phyloP scores from a whole-genome alignment of 1,284 basidiomycete species.

The Meira nashicola region DNA sequence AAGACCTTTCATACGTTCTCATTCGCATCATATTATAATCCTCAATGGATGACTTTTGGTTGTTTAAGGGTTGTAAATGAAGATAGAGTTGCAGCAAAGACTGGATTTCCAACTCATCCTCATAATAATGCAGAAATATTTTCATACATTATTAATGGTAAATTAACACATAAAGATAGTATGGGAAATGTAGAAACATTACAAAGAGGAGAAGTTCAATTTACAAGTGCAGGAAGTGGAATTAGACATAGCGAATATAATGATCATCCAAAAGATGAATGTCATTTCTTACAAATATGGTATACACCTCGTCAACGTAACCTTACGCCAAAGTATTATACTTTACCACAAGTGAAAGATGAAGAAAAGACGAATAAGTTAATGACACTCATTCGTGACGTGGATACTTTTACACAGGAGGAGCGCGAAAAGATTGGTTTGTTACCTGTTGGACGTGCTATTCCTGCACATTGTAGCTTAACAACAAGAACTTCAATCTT shows the following conservation, averaged over 20 bases:
- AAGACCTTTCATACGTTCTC: slow-evolving; percentile 56
- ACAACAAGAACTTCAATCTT: slow-evolving; percentile 31
- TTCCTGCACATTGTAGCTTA: slow-evolving; percentile 28
- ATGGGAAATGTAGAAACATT: slow-evolving; percentile 85
- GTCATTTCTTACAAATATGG: slow-evolving; percentile 40
- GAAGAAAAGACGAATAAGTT: slow-evolving; percentile 27
- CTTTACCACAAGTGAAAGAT: slow-evolving; percentile 23
- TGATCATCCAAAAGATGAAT: slow-evolving; percentile 60
- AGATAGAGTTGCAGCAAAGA: slow-evolving; percentile 71
- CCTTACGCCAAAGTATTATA: slow-evolving; percentile 33
- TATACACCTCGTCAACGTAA: slow-evolving; percentile 26
- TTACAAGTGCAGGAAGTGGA: slow-evolving; percentile 82
- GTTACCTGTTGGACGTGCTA: slow-evolving; percentile 23
- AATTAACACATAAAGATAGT: slow-evolving; percentile 69
- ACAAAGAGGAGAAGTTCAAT: slow-evolving; percentile 79
- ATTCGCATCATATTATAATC: slow-evolving; percentile 60
- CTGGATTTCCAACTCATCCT: slow-evolving; percentile 78
- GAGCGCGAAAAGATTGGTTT: slow-evolving; percentile 21
- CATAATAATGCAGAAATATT: slow-evolving; percentile 80
- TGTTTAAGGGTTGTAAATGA: slow-evolving; percentile 69
- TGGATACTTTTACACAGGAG: slow-evolving; percentile 16
- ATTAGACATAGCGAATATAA: slow-evolving; percentile 70
- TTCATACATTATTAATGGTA: slow-evolving; percentile 72
- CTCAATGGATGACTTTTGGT: slow-evolving; percentile 57
- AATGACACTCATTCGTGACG: slow-evolving; percentile 34